Percentiles rank a stretch among this genome's conserved stretches.
Conservation (phyloP, 306 rosid species). For the Albizia julibrissin region DNA sequence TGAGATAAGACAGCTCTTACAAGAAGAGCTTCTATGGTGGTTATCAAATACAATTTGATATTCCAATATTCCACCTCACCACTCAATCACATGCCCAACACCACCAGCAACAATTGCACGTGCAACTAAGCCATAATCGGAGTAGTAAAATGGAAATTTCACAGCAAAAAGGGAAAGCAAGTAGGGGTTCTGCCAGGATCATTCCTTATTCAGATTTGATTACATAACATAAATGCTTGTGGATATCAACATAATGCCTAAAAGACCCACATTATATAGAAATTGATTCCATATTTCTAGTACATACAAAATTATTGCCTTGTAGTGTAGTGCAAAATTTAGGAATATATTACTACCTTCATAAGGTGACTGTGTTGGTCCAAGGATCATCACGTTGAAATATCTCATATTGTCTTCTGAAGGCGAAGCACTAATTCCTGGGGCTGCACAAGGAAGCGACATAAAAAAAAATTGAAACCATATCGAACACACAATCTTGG, state of each 20-base stretch:
- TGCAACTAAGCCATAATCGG: not conserved
- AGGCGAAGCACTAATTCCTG: constrained; percentile 96
- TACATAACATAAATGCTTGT: not conserved
- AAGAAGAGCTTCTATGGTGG: not conserved
- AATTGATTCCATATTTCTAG: not conserved
- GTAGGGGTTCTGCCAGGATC: not conserved
- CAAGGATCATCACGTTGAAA: constrained; percentile 95
- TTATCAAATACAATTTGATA: not conserved
- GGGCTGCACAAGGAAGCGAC: constrained; percentile 60
- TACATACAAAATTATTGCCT: not conserved
- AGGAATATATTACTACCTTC: constrained; percentile 67
- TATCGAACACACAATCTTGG: not conserved
- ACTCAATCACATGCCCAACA: constrained; percentile 5
- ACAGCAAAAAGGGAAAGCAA: not conserved
- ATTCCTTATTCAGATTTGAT: constrained; percentile 1
- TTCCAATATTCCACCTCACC: not conserved
- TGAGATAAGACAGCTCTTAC: not conserved
- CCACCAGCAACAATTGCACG: not conserved
- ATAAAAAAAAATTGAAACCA: constrained; percentile 23
- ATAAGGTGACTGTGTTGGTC: constrained; percentile 92
- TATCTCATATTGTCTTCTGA: constrained; percentile 94
- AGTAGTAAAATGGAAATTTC: not conserved
- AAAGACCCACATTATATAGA: not conserved
- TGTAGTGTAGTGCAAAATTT: not conserved
- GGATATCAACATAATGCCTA: not conserved